A percentile compares a stretch with the other conserved stretches of the same genome.
Evolutionary conservation across 495 filamentous ascomycete genomes (phyloP).

Genomic region (Talaromyces nanjingensis): DNA sequence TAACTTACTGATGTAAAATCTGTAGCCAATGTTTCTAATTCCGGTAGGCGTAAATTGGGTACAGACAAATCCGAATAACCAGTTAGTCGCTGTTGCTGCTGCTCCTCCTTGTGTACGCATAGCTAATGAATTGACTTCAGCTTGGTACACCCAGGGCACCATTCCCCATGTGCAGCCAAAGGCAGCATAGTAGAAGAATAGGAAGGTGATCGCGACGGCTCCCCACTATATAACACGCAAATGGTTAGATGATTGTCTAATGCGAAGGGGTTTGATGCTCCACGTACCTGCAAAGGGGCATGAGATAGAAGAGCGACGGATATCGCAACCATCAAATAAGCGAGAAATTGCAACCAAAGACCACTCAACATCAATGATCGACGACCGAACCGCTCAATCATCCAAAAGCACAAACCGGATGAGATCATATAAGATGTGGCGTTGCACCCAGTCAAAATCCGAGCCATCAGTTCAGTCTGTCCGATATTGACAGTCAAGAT

Average conservation of each 20-base stretch:
- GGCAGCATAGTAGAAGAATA: conserved; percentile 18
- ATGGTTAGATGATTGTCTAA: too few species aligned
- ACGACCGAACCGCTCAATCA: conserved; percentile 60
- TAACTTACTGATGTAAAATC: conserved; percentile 46
- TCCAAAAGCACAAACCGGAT: conserved; percentile 61
- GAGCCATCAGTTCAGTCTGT: conserved; percentile 65
- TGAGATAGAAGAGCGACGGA: conserved; percentile 22
- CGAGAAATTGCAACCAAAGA: conserved; percentile 21
- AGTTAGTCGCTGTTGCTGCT: conserved; percentile 19
- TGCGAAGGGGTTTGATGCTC: too few species aligned
- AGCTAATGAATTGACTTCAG: conserved; percentile 45
- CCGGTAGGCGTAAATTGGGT: conserved; percentile 46
- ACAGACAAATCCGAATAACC: conserved; percentile 31
- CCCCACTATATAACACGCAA: too few species aligned
- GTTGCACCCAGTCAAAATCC: conserved; percentile 61
- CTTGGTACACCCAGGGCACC: conserved; percentile 44
- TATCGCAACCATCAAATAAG: conserved; percentile 17
- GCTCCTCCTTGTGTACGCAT: conserved; percentile 45
- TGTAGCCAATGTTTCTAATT: conserved; percentile 38
- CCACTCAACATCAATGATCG: conserved; percentile 55
- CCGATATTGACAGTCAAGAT: conserved; percentile 45
- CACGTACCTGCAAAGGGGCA: too few species aligned
- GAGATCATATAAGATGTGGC: conserved; percentile 64
- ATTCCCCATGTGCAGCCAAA: conserved; percentile 18
- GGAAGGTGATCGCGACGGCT: conserved; percentile 14